These are phyloP conservation scores for Apocynum venetum DNA, from an alignment of 257 asterid genomes.

Conservation along the genomic window DNA sequence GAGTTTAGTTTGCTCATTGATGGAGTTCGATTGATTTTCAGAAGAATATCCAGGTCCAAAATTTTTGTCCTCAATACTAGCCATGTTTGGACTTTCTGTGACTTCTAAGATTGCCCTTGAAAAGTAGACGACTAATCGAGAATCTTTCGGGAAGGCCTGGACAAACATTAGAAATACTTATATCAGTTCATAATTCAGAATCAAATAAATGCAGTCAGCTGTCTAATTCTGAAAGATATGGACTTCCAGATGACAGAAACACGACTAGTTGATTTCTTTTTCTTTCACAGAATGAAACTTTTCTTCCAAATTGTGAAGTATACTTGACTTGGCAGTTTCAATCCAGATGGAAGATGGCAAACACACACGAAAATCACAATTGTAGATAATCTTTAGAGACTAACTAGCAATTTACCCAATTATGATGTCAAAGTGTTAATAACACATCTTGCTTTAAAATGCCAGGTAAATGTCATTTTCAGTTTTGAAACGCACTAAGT, in stretches of 20 bases:
- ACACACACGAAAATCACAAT: too few species aligned
- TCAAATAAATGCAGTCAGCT: background rate
- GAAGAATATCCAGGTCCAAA: constrained; percentile 48
- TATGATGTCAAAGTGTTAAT: too few species aligned
- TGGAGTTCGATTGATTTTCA: constrained; percentile 38
- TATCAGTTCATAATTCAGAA: background rate
- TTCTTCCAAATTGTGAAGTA: background rate
- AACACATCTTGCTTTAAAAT: too few species aligned
- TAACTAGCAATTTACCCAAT: background rate
- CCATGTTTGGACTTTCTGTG: constrained; percentile 38
- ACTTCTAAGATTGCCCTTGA: constrained; percentile 47
- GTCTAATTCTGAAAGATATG: background rate
- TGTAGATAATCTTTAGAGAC: too few species aligned
- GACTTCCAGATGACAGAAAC: too few species aligned
- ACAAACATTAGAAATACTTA: background rate
- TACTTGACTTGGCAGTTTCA: background rate
- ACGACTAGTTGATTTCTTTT: background rate
- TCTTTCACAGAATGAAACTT: too few species aligned
- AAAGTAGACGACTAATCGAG: constrained; percentile 30
- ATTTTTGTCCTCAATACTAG: constrained; percentile 26
- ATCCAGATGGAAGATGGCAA: too few species aligned
- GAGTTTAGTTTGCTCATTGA: constrained; percentile 39
- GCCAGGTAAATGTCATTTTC: too few species aligned
- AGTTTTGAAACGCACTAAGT: too few species aligned
- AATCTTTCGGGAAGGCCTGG: constrained; percentile 44